These are phyloP conservation scores for Curvularia hawaiiensis DNA, from an alignment of 2,329 filamentous ascomycete species.

Conservation along the genomic window DNA sequence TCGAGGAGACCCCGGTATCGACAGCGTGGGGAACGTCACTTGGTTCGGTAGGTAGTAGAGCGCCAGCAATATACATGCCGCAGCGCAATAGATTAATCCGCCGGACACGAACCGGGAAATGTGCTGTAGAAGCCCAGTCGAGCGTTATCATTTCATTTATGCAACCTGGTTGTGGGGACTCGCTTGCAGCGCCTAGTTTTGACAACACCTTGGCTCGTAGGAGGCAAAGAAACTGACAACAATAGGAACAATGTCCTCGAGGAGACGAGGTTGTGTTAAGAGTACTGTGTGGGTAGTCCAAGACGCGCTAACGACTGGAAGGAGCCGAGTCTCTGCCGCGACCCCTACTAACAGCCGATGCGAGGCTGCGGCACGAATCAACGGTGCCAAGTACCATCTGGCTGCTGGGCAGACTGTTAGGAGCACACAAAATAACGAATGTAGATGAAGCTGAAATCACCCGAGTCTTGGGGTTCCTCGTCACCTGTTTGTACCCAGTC, in stretches of 20 bases:
- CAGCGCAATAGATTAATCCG: conserved; percentile 21
- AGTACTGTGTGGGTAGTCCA: background rate
- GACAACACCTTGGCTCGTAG: background rate
- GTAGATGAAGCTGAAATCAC: conserved; percentile 16
- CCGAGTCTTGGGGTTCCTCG: conserved; percentile 10
- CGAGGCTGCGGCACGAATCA: conserved; percentile 3
- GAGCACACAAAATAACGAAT: conserved; percentile 2
- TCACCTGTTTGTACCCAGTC: conserved; percentile 3
- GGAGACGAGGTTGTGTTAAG: background rate
- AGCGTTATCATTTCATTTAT: conserved; percentile 14
- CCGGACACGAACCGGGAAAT: conserved; percentile 19
- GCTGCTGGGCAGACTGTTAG: background rate
- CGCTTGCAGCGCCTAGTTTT: conserved; percentile 12
- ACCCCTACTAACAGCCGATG: conserved; percentile 1
- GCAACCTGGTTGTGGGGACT: conserved; percentile 21
- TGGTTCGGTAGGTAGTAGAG: conserved; percentile 4
- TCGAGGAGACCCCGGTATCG: background rate
- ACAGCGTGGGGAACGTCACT: conserved; percentile 1
- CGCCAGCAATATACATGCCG: conserved; percentile 23
- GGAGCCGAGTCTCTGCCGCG: background rate
- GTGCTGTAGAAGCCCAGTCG: conserved; percentile 12
- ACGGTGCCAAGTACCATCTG: conserved; percentile 10
- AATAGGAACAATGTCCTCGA: background rate
- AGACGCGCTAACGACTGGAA: conserved; percentile 3
- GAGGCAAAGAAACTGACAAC: background rate